Base-by-base conservation (phyloP, 176 grass and related monocot genomes). In the Zoysia pacifica region DNA sequence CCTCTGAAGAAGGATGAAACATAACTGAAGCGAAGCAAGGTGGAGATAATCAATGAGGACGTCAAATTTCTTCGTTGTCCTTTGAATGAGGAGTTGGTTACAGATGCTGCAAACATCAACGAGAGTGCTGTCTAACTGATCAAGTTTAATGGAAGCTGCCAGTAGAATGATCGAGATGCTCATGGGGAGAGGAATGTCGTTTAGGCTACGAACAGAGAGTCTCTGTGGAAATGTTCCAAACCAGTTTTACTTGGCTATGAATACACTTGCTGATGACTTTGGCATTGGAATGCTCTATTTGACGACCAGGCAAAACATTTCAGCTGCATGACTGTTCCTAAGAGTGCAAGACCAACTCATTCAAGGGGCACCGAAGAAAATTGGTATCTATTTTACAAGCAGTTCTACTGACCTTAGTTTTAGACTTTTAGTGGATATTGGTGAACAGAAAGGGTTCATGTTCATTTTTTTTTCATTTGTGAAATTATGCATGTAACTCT, bases 171-270 rank as follows among this genome's bases (percentile, higher is more conserved):
- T 62, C 88, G 97, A 28, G 97, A 93, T 69, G 90, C 89, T 5
- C 92, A 93, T 1, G 90, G 90, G 46, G 76, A 89, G 38, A 99
- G 91, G 87, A 87, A 91, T 45, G 95, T 91, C 89, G 0, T 99
- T 99, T 69, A 99, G 95, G 96, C 93, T 99, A 65, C 90, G 96
- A 7, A 99, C 96, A 18, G 93, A 99, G 81, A 99, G 95, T 65
- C 93, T 93, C 35, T 99, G 70, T 73, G 96, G 96, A 12, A 99
- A 95, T 77, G 97, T 99, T 65, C 76, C 93, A 0, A 99, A 99
- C 80, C 85, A 89, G 66, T 89, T 93, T 43, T 99, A 99, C 80
- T 74, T 99, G 70, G 86, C 84, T 55, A 96, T 99, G 97, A 93
- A 99, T 71, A 77, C 87, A 7, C 86, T 99, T 5, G 93, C 97